Conservation (phyloP, 2,329 filamentous ascomycete species). For the Chaetomiaceae sp. region DNA sequence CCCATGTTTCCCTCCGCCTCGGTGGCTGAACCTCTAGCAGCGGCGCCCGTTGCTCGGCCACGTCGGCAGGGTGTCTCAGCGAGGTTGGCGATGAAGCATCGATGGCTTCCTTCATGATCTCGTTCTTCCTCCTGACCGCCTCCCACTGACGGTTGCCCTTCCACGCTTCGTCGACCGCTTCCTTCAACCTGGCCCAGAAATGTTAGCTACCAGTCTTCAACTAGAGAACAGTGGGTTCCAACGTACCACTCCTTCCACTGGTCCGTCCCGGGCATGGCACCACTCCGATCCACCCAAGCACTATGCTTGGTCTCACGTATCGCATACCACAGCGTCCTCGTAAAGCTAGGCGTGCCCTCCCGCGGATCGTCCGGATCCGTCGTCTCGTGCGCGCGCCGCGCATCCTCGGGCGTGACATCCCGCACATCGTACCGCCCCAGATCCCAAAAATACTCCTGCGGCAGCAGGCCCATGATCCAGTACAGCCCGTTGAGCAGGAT, state of each 20-base stretch:
- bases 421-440: conserved; percentile 46
- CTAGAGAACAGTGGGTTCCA: not conserved
- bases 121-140: conserved; percentile 46
- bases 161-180: conserved; percentile 41
- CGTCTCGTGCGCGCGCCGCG: conserved; percentile 33
- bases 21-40: conserved; percentile 18
- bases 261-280: conserved; percentile 47
- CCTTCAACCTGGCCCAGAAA: conserved; percentile 35
- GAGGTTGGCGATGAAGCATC: not conserved
- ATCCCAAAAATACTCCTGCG: conserved; percentile 52
- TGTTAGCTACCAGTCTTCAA: no score
- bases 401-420: conserved; percentile 40
- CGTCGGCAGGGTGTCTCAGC: conserved; percentile 3
- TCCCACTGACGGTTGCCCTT: conserved; percentile 37
- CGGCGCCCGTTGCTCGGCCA: conserved; percentile 22
- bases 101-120: conserved; percentile 38
- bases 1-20: not conserved
- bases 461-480: conserved; percentile 51
- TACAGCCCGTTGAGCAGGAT: conserved; percentile 57
- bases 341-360: conserved; percentile 47
- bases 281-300: conserved; percentile 49
- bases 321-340: conserved; percentile 55
- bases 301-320: conserved; percentile 50
- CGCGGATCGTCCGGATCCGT: conserved; percentile 31
- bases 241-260: conserved; percentile 46